A percentile compares a stretch with the other conserved stretches of the same genome.
These are phyloP conservation scores for Cryptosporidium ubiquitum DNA, from an alignment of 169 alveolate species.

Conservation along the genomic window DNA sequence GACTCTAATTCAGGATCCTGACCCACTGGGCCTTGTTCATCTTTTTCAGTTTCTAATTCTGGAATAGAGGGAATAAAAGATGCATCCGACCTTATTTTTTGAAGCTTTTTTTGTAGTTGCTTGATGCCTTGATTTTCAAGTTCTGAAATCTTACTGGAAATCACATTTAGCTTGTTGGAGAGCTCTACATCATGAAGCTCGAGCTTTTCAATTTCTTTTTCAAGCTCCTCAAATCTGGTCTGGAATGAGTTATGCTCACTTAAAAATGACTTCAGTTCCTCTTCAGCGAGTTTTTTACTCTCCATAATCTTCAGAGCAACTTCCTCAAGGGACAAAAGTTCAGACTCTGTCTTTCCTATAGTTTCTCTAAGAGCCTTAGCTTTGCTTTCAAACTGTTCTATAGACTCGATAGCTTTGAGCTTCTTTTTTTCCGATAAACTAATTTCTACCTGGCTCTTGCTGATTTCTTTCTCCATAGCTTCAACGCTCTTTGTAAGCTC, in stretches of 20 bases:
- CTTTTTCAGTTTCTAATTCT: background rate
- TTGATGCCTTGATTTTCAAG: slow-evolving; percentile 16
- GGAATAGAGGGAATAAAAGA: slow-evolving; percentile 30
- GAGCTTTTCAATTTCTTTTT: slow-evolving; percentile 74
- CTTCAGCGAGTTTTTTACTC: slow-evolving; percentile 38
- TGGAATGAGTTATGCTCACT: slow-evolving; percentile 40
- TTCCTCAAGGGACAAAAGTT: slow-evolving; percentile 50
- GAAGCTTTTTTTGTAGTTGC: slow-evolving; percentile 50
- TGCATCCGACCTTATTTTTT: slow-evolving; percentile 58
- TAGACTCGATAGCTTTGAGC: slow-evolving; percentile 28
- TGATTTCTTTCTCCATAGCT: slow-evolving; percentile 15
- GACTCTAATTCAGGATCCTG: slow-evolving; percentile 27
- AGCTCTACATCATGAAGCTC: slow-evolving; percentile 55
- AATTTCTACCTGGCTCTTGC: slow-evolving; percentile 42
- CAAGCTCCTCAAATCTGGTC: slow-evolving; percentile 73
- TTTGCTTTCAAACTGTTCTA: slow-evolving; percentile 19
- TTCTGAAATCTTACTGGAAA: slow-evolving; percentile 42
- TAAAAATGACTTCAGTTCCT: slow-evolving; percentile 17
- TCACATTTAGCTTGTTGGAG: background rate
- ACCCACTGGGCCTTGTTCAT: background rate
- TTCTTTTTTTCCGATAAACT: slow-evolving; percentile 60
- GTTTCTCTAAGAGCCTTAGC: slow-evolving; percentile 5
- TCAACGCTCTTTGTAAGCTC: slow-evolving; percentile 10
- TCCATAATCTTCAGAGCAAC: slow-evolving; percentile 74
- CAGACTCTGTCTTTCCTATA: slow-evolving; percentile 10